These are phyloP conservation scores for Dictyostelium firmibasis DNA, from an alignment of 78 protist genomes.

Conservation along the genomic window DNA sequence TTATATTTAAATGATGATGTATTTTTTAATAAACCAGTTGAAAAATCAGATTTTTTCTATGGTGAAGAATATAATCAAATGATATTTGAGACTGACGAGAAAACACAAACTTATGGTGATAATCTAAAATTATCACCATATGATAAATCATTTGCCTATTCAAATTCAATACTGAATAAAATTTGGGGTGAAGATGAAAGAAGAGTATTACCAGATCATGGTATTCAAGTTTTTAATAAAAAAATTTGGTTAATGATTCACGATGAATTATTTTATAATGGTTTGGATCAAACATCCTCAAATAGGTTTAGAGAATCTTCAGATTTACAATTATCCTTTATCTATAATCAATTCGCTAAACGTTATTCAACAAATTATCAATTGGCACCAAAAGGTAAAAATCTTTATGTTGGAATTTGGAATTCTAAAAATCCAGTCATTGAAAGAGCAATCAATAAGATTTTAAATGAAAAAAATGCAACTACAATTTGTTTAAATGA, in stretches of 20 bases:
- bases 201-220: conserved; percentile 36
- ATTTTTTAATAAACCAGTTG: conserved; percentile 8
- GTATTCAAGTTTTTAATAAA: conserved; percentile 38
- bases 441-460: not conserved
- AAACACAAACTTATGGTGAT: not conserved
- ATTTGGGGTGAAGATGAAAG: not conserved
- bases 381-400: not conserved
- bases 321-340: conserved; percentile 44
- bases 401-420: not conserved
- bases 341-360: conserved; percentile 9
- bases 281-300: not conserved
- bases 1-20: conserved; percentile 58
- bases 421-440: not conserved
- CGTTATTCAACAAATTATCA: not conserved
- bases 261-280: not conserved
- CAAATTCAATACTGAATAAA: not conserved
- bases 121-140: not conserved
- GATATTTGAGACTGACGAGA: not conserved
- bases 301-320: not conserved
- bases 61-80: conserved; percentile 31
- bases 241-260: conserved; percentile 9
- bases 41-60: conserved; percentile 10
- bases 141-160: not conserved
- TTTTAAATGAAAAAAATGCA: not conserved
- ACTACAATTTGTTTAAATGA: conserved; percentile 63